phyloP scores from a whole-genome alignment of 768 basidiomycete genomes.

The Boletus insuetus region DNA sequence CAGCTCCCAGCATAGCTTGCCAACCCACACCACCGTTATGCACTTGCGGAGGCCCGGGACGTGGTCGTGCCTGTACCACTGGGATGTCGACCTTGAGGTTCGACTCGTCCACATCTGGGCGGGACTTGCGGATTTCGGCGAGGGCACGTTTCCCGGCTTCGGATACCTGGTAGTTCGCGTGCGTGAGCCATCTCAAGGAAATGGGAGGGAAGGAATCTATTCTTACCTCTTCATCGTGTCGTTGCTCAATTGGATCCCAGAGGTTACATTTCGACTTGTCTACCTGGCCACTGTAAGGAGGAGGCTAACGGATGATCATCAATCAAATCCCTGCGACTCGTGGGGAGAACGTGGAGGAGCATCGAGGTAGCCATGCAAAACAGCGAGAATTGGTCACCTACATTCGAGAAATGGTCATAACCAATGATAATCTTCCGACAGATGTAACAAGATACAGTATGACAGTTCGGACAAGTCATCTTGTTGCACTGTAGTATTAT shows the following conservation, averaged over 20 bases:
- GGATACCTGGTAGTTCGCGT: constrained; percentile 49
- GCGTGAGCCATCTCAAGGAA: neutral
- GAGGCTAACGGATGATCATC: constrained; percentile 17
- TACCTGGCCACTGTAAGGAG: constrained; percentile 14
- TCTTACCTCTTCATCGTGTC: constrained; percentile 64
- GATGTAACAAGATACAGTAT: constrained; percentile 77
- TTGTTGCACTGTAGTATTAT: constrained; percentile 76
- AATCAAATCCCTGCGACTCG: neutral
- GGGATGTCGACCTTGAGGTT: constrained; percentile 68
- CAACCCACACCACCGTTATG: neutral
- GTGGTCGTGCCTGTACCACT: constrained; percentile 3
- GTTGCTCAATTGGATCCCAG: constrained; percentile 65
- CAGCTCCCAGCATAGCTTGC: neutral
- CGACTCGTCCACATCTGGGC: constrained; percentile 62
- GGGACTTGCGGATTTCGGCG: constrained; percentile 54
- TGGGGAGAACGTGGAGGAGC: too few species aligned
- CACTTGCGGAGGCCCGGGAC: neutral
- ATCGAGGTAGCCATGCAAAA: neutral
- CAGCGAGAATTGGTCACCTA: constrained; percentile 24
- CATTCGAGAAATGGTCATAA: constrained; percentile 73
- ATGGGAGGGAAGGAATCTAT: neutral
- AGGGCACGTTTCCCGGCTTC: constrained; percentile 64
- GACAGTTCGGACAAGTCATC: constrained; percentile 77
- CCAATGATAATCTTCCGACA: constrained; percentile 72
- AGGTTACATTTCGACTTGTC: constrained; percentile 54